Base-by-base conservation (phyloP, 768 basidiomycete species). In the Clitopilus passeckerianus region DNA sequence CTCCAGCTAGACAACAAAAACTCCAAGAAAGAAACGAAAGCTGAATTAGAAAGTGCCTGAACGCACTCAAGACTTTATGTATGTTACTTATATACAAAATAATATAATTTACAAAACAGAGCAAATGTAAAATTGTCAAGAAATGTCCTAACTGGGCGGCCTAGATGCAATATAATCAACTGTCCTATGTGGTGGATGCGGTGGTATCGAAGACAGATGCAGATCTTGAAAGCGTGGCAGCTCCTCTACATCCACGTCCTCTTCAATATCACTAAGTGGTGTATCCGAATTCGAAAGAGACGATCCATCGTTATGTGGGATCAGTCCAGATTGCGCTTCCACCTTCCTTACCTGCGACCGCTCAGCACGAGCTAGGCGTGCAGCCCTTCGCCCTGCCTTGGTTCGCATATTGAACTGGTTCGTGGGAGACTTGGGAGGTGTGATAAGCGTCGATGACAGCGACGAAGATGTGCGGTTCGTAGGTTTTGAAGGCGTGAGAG, bases 401-500 rank as follows among this genome's bases (percentile, higher is more conserved):
- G 65, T 64, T 10, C 33, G 23, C 14, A 46, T 30, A 30, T 63
- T 61, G 44, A 57, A 33, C 10, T 43, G 59, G 18, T 34, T 12
- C 46, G 65, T 58, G 18, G 63, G 58, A 12, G 68, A 61, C 46
- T 63, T 64, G 27, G 67, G 64, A 24, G 66, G 66, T 8, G 37
- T 41, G 37, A 41, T 41, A 41, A n/a, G 37, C 37, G n/a, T 41
- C n/a, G 37, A 41, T n/a, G 37, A 41, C n/a, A 41, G 37, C 12
- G 37, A n/a, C 37, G 64, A 58, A 1, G 60, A 65, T 15, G 54
- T 37, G 16, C 64, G 53, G 15, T 30, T 30, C 27, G 27, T 7
- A 7, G 27, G 54, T 16, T 57, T 57, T 6, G 53, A 1, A n/a
- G 60, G 61, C 15, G 56, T 8, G 24, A 41, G 37, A 41, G 18